Conservation (phyloP, 495 filamentous ascomycete species). For the Clohesyomyces aquaticus region DNA sequence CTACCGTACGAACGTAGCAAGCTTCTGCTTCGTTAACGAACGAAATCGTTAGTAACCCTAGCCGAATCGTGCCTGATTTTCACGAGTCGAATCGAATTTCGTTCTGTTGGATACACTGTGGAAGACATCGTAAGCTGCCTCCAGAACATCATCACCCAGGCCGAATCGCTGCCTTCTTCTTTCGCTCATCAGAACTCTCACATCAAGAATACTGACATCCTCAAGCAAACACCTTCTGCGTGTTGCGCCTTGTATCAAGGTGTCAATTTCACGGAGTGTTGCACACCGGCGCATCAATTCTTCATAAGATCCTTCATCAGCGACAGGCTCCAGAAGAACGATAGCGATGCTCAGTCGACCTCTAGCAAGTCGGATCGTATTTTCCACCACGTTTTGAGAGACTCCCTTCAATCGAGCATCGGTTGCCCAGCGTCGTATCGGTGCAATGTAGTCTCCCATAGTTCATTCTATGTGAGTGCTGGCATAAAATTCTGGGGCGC, state of each 20-base stretch:
- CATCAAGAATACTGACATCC: slow-evolving; percentile 1
- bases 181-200: background rate
- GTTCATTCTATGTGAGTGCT: slow-evolving; percentile 1
- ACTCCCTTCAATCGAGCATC: slow-evolving; percentile 1
- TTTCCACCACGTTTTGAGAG: slow-evolving; percentile 1
- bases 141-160: background rate
- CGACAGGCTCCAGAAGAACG: background rate
- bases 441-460: slow-evolving; percentile 1
- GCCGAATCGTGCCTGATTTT: too few species aligned
- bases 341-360: background rate
- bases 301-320: background rate
- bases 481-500: background rate
- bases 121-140: slow-evolving; percentile 1
- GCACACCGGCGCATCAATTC: background rate
- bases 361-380: slow-evolving; percentile 1
- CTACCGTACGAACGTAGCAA: too few species aligned
- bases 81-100: too few species aligned
- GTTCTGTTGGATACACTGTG: too few species aligned
- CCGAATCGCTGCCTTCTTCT: background rate
- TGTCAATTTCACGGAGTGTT: slow-evolving; percentile 1
- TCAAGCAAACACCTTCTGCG: background rate
- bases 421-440: background rate
- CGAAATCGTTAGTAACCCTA: too few species aligned
- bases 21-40: too few species aligned
- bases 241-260: background rate